These are phyloP conservation scores for Eimeria praecox DNA, from an alignment of 169 alveolate species.

Conservation along the genomic window DNA sequence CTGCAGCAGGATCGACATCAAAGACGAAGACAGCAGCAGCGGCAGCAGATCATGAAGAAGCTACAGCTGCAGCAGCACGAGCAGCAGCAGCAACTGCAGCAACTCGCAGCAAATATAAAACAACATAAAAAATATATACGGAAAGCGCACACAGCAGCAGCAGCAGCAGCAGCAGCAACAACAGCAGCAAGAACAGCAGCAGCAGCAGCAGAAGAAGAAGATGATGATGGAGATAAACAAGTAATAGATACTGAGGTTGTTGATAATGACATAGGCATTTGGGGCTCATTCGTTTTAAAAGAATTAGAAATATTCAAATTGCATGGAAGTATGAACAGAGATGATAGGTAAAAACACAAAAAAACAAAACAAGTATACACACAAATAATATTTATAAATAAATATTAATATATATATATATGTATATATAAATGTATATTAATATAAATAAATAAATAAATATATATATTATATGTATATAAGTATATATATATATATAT, in stretches of 20 bases:
- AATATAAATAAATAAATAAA: too few species aligned
- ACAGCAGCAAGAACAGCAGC: constrained; percentile 31
- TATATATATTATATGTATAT: too few species aligned
- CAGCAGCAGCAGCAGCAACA: not conserved
- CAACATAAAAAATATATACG: not conserved
- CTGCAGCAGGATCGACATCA: not conserved
- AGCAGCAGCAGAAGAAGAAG: constrained; percentile 28
- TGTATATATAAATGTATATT: too few species aligned
- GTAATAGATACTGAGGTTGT: not conserved
- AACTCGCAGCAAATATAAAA: not conserved
- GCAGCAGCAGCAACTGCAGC: constrained; percentile 28
- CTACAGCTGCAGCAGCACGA: not conserved
- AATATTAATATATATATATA: too few species aligned
- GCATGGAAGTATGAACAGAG: constrained; percentile 73
- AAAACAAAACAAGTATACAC: not conserved
- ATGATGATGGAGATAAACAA: not conserved
- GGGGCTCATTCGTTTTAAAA: constrained; percentile 38
- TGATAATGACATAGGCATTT: not conserved
- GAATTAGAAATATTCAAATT: constrained; percentile 23
- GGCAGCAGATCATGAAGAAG: not conserved
- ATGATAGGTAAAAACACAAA: constrained; percentile 28
- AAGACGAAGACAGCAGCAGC: not conserved
- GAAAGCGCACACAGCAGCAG: not conserved
- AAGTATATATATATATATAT: too few species aligned
- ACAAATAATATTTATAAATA: too few species aligned